Evolutionary conservation across 108 stramenopile species (phyloP).

Genomic region (Fistulifera solaris): DNA sequence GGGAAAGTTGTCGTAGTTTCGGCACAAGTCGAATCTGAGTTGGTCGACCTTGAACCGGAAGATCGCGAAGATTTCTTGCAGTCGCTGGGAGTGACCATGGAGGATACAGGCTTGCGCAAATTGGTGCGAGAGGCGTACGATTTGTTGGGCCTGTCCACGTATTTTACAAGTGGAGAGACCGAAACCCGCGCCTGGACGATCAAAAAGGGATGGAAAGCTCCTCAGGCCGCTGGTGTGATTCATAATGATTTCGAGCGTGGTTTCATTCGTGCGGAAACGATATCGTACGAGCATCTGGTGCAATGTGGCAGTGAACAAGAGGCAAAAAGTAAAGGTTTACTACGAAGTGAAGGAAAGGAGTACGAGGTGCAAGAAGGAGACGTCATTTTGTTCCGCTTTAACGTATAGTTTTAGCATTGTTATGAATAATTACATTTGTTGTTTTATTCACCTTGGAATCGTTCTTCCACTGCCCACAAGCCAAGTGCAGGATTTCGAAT

Average conservation of each 20-base stretch:
- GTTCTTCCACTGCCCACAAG: slow-evolving; percentile 75
- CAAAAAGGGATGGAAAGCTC: slow-evolving; percentile 87
- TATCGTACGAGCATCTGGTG: slow-evolving; percentile 88
- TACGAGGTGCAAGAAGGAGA: slow-evolving; percentile 98
- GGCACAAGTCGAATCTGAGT: slow-evolving; percentile 94
- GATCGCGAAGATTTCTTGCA: slow-evolving; percentile 87
- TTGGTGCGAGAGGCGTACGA: slow-evolving; percentile 85
- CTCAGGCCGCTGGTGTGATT: slow-evolving; percentile 95
- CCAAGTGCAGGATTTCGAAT: slow-evolving; percentile 93
- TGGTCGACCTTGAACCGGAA: slow-evolving; percentile 72
- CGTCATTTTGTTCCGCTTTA: slow-evolving; percentile 96
- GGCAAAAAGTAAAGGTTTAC: slow-evolving; percentile 81
- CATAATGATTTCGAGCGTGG: slow-evolving; percentile 97
- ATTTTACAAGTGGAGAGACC: slow-evolving; percentile 93
- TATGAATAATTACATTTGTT: not conserved
- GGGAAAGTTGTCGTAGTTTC: slow-evolving; percentile 88
- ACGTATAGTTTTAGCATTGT: slow-evolving; percentile 63
- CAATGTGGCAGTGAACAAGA: slow-evolving; percentile 83
- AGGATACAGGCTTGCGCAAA: slow-evolving; percentile 85
- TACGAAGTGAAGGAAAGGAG: slow-evolving; percentile 96
- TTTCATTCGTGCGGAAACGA: slow-evolving; percentile 98
- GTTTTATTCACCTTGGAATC: slow-evolving; percentile 41
- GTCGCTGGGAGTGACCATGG: slow-evolving; percentile 71
- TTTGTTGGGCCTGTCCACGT: slow-evolving; percentile 86
- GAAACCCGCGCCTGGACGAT: slow-evolving; percentile 99